phyloP scores from a whole-genome alignment of 768 basidiomycete genomes.

The Cyclocybe aegerita region DNA sequence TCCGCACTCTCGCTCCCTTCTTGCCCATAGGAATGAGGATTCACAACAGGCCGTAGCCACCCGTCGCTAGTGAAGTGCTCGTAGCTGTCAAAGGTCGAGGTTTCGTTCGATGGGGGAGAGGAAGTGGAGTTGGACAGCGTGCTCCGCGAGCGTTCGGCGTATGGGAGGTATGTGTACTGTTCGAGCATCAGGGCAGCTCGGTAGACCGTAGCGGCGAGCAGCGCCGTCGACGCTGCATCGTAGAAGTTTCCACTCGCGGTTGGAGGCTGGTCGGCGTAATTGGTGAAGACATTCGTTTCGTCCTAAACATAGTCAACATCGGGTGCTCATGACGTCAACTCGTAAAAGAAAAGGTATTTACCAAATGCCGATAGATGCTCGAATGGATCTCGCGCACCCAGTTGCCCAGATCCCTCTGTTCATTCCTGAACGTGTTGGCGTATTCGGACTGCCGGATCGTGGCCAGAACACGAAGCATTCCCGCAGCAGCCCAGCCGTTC shows the following conservation, averaged over 20 bases:
- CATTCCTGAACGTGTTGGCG: constrained; percentile 40
- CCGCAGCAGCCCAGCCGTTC: constrained; percentile 88
- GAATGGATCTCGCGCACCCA: constrained; percentile 76
- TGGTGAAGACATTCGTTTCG: constrained; percentile 54
- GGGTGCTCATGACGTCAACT: constrained; percentile 1
- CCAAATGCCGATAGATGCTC: constrained; percentile 65
- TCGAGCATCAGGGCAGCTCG: constrained; percentile 58
- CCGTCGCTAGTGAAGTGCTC: constrained; percentile 37
- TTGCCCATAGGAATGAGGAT: constrained; percentile 56
- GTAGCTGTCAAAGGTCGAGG: constrained; percentile 12
- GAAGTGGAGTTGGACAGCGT: constrained; percentile 29
- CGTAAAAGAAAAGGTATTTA: constrained; percentile 29
- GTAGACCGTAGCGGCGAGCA: constrained; percentile 78
- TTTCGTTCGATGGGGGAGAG: constrained; percentile 14
- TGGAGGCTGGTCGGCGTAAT: constrained; percentile 61
- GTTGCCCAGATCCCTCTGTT: constrained; percentile 55
- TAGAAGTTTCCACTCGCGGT: constrained; percentile 51
- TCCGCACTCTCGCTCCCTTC: constrained; percentile 66
- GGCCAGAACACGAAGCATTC: constrained; percentile 79
- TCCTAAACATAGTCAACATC: constrained; percentile 31
- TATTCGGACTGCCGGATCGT: constrained; percentile 69
- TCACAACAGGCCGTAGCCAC: constrained; percentile 73
- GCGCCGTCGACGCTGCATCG: constrained; percentile 71
- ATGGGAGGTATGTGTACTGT: constrained; percentile 47
- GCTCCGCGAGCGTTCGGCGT: constrained; percentile 57